Conservation (phyloP, 2,329 filamentous ascomycete species). For the Dothideomycetes sp. region DNA sequence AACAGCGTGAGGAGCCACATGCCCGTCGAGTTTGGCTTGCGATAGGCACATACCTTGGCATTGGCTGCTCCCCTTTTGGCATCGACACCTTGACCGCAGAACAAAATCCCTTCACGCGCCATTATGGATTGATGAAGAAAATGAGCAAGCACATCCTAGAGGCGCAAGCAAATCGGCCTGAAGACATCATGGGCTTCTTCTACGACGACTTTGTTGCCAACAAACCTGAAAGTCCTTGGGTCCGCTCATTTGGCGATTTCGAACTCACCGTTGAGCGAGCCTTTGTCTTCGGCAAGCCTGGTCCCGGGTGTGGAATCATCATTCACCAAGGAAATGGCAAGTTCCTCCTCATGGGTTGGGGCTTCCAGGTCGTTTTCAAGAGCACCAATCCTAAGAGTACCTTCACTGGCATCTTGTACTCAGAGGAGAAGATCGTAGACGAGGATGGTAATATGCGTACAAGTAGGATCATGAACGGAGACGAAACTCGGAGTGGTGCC, state of each 20-base stretch:
- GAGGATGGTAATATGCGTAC: conserved; percentile 27
- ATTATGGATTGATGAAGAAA: conserved; percentile 29
- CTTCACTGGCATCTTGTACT: conserved; percentile 34
- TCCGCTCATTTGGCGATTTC: conserved; percentile 24
- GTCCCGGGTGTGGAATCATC: conserved; percentile 31
- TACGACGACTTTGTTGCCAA: conserved; percentile 26
- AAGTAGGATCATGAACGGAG: conserved; percentile 29
- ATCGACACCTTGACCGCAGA: conserved; percentile 30
- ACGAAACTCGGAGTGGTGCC: conserved; percentile 37
- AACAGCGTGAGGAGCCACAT: conserved; percentile 37
- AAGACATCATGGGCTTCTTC: conserved; percentile 32
- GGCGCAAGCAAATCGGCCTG: conserved; percentile 24
- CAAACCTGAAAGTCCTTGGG: too few species aligned
- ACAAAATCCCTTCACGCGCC: conserved; percentile 23
- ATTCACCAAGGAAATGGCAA: conserved; percentile 26
- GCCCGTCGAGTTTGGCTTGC: conserved; percentile 32
- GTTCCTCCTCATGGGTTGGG: conserved; percentile 36
- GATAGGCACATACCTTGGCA: conserved; percentile 27
- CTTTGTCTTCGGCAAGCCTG: conserved; percentile 35
- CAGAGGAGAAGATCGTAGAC: conserved; percentile 30
- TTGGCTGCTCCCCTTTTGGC: conserved; percentile 31
- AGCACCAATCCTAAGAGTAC: conserved; percentile 20
- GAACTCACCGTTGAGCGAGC: conserved; percentile 30
- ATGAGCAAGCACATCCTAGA: conserved; percentile 27
- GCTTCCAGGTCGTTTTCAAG: conserved; percentile 28